Evolutionary conservation across 805 yeast genomes (phyloP).

Genomic region (Debaryomyces maramus): DNA sequence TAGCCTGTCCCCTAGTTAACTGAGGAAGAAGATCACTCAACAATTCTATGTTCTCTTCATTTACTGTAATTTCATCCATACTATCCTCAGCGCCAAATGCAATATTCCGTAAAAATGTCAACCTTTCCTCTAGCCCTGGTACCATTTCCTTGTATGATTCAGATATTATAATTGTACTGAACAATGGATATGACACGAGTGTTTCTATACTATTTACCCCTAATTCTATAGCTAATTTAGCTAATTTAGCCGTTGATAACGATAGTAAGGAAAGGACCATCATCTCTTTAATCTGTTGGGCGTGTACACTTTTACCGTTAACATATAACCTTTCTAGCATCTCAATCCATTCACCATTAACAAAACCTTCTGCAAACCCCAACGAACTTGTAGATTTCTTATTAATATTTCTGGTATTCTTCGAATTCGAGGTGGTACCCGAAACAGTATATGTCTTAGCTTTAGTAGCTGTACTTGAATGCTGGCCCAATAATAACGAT

Average conservation of each 20-base stretch:
- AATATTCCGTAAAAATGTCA: constrained; percentile 44
- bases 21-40: constrained; percentile 68
- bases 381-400: constrained; percentile 25
- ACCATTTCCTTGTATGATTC: constrained; percentile 43
- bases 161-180: constrained; percentile 54
- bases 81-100: constrained; percentile 9
- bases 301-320: constrained; percentile 54
- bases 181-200: constrained; percentile 51
- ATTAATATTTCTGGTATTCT: constrained; percentile 12
- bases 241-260: constrained; percentile 43
- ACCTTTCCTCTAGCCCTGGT: constrained; percentile 53
- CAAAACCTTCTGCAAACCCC: constrained; percentile 55
- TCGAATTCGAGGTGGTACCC: constrained; percentile 8
- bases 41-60: constrained; percentile 38
- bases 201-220: constrained; percentile 44
- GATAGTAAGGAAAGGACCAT: constrained; percentile 55
- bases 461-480: constrained; percentile 15
- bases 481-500: constrained; percentile 48
- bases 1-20: constrained; percentile 47
- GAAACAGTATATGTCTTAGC: constrained; percentile 14
- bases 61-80: constrained; percentile 7
- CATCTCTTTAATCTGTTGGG: constrained; percentile 45
- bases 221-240: constrained; percentile 44
- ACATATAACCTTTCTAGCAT: constrained; percentile 56
- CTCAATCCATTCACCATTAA: constrained; percentile 57